Evolutionary conservation across 257 asterid genomes (phyloP).

Genomic region (Fraxinus quadrangulata): DNA sequence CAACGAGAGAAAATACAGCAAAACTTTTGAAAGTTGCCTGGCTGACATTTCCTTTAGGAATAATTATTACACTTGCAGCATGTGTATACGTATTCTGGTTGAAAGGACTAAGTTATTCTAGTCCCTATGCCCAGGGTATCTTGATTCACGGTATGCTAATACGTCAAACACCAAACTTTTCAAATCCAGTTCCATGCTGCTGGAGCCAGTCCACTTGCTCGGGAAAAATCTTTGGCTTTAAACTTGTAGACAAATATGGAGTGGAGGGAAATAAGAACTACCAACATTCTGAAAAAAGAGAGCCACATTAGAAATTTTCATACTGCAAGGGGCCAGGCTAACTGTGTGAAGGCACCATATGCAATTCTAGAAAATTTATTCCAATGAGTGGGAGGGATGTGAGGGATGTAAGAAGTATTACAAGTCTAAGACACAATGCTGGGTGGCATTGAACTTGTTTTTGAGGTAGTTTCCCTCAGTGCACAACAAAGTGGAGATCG

Average conservation of each 20-base stretch:
- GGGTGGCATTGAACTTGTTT: neutral
- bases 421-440: neutral
- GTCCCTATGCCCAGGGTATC: conserved; percentile 82
- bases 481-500: neutral
- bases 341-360: neutral
- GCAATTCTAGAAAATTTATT: neutral
- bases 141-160: conserved; percentile 69
- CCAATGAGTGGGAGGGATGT: neutral
- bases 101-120: conserved; percentile 71
- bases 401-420: neutral
- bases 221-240: conserved; percentile 3
- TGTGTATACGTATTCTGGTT: conserved; percentile 79
- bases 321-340: neutral
- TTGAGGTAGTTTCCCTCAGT: neutral
- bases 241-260: neutral
- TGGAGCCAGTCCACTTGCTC: neutral
- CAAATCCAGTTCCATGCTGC: neutral
- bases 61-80: conserved; percentile 56
- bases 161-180: neutral
- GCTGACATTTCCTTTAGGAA: conserved; percentile 81
- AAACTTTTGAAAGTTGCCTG: conserved; percentile 87
- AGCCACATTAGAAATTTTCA: conserved; percentile 7
- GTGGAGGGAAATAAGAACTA: conserved; percentile 3
- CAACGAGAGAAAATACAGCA: conserved; percentile 53
- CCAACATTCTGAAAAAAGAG: conserved; percentile 3